phyloP scores from a whole-genome alignment of 75 land plant species.

The Azolla pinnata region DNA sequence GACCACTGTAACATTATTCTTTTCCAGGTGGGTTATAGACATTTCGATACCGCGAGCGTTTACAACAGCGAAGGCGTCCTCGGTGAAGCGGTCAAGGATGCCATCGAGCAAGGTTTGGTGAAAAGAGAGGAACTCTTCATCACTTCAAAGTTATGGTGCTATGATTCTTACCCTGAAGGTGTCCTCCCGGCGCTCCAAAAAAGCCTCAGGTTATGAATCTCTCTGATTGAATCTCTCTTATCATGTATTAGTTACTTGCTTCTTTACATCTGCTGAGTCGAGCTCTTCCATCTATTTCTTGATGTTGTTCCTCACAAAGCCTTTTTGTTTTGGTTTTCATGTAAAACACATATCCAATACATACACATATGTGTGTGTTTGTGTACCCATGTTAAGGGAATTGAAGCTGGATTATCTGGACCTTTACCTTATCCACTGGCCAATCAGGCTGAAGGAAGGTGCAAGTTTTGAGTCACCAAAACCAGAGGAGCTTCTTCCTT shows the following conservation, averaged over 20 bases:
- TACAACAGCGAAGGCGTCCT: conserved; percentile 29
- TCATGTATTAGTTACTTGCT: neutral
- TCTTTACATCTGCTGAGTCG: neutral
- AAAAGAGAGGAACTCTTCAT: conserved; percentile 41
- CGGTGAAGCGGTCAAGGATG: conserved; percentile 37
- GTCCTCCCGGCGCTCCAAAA: conserved; percentile 35
- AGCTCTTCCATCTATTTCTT: neutral
- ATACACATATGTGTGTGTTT: too few relatives aligned
- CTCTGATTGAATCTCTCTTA: too few relatives aligned
- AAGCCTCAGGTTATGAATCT: conserved; percentile 29
- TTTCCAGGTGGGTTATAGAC: conserved; percentile 29
- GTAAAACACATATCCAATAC: too few relatives aligned
- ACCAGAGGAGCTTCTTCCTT: conserved; percentile 25
- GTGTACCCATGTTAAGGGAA: conserved; percentile 33
- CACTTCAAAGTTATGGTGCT: conserved; percentile 39
- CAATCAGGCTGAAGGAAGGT: conserved; percentile 36
- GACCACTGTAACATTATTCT: neutral
- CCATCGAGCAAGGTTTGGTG: conserved; percentile 18
- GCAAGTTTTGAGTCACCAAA: conserved; percentile 72
- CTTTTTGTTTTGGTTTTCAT: too few relatives aligned
- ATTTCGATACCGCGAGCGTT: conserved; percentile 35
- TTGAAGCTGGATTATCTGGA: conserved; percentile 54
- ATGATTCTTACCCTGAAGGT: conserved; percentile 23
- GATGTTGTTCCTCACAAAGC: too few relatives aligned
- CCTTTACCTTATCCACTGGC: conserved; percentile 71